Evolutionary conservation across 2,329 filamentous ascomycete species (phyloP).

Genomic region (Neoscytalidium dimidiatum): DNA sequence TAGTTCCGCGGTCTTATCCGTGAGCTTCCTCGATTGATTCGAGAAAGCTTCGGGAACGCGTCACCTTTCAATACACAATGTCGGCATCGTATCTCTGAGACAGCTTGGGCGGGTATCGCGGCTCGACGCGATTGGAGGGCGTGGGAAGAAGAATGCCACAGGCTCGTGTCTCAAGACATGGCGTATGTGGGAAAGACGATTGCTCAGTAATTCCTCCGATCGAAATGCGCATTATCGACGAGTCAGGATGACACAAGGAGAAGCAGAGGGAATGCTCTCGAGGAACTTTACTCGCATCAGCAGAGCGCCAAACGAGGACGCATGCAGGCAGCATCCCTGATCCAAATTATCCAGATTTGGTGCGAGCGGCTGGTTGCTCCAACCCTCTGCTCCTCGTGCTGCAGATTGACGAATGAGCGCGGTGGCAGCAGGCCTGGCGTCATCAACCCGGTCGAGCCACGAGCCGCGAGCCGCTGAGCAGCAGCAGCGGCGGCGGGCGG

Average conservation of each 20-base stretch:
- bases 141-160: not conserved
- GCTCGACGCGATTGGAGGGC: not conserved
- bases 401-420: not conserved
- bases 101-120: not conserved
- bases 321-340: slow-evolving; percentile 10
- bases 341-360: not conserved
- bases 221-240: not conserved
- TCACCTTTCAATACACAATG: not conserved
- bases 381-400: not conserved
- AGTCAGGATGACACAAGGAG: not conserved
- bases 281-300: not conserved
- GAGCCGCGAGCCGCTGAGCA: slow-evolving; percentile 7
- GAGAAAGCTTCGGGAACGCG: not conserved
- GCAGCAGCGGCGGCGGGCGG: not conserved
- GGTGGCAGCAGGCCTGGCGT: not conserved
- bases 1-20: not conserved
- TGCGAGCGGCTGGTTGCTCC: not conserved
- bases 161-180: not conserved
- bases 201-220: not conserved
- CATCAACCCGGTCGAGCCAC: slow-evolving; percentile 13
- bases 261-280: not conserved
- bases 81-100: not conserved
- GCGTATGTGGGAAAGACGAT: not conserved
- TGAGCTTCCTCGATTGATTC: not conserved
- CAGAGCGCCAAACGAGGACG: not conserved